Conservation (phyloP, 2,329 filamentous ascomycete species). For the Scytalidium lignicola region DNA sequence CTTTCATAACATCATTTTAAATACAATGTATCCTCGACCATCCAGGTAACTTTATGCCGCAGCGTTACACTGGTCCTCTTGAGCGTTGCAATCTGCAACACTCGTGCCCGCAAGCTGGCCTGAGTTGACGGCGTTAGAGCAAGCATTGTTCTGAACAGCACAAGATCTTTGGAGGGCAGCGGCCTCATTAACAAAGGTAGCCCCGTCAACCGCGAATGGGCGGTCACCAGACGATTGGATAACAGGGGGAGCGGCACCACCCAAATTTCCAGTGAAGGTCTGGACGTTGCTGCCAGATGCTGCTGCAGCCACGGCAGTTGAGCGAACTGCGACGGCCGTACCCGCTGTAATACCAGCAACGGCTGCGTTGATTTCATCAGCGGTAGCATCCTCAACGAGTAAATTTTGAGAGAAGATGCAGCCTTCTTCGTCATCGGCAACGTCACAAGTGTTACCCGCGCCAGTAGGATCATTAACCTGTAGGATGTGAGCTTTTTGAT, state of each 20-base stretch:
- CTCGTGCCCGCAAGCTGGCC: slow-evolving; percentile 36
- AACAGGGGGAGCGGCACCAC: slow-evolving; percentile 44
- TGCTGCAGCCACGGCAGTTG: slow-evolving; percentile 5
- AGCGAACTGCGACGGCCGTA: slow-evolving; percentile 5
- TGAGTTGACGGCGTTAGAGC: slow-evolving; percentile 50
- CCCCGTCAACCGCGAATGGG: slow-evolving; percentile 51
- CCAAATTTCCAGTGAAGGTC: slow-evolving; percentile 41
- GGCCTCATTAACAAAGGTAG: slow-evolving; percentile 50
- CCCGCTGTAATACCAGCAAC: slow-evolving; percentile 30
- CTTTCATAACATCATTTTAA: not conserved
- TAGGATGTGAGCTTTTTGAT: slow-evolving; percentile 9
- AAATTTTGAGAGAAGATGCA: slow-evolving; percentile 51
- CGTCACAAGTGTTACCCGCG: slow-evolving; percentile 46
- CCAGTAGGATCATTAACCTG: slow-evolving; percentile 36
- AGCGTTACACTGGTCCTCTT: slow-evolving; percentile 42
- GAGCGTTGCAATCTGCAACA: slow-evolving; percentile 48
- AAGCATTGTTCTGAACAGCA: slow-evolving; percentile 58
- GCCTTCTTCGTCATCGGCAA: slow-evolving; percentile 39
- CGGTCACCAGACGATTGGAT: slow-evolving; percentile 42
- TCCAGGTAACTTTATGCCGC: slow-evolving; percentile 10
- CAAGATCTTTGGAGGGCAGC: slow-evolving; percentile 57
- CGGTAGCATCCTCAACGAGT: slow-evolving; percentile 48
- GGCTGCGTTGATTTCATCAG: slow-evolving; percentile 45
- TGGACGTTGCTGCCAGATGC: slow-evolving; percentile 17
- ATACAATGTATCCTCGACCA: not conserved